Evolutionary conservation across 768 basidiomycete species (phyloP).

Genomic region (Phaffia australis): DNA sequence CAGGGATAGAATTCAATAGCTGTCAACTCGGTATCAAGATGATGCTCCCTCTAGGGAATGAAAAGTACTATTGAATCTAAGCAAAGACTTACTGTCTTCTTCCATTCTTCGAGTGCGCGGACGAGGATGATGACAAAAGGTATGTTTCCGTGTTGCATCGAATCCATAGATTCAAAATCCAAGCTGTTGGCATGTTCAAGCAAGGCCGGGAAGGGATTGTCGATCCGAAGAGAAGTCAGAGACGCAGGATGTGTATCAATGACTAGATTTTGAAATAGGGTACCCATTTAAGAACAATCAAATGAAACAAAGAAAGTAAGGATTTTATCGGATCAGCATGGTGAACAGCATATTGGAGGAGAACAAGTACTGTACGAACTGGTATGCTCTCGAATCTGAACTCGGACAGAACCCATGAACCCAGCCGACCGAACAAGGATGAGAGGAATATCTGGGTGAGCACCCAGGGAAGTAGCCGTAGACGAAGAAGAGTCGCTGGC

Average conservation of each 20-base stretch:
- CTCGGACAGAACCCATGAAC: conserved; percentile 75
- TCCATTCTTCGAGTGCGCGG: conserved; percentile 72
- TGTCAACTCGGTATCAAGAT: neutral
- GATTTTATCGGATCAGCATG: neutral
- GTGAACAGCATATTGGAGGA: neutral
- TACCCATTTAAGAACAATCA: neutral
- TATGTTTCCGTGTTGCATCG: conserved; percentile 77
- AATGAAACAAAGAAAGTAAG: neutral
- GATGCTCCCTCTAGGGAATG: too few relatives aligned
- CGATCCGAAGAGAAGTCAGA: conserved; percentile 63
- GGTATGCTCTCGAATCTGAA: conserved; percentile 80
- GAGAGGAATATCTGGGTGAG: conserved; percentile 46
- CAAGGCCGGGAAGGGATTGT: conserved; percentile 75
- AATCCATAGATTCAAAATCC: conserved; percentile 68
- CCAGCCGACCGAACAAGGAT: conserved; percentile 74
- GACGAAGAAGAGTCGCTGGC: conserved; percentile 27
- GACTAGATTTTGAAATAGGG: conserved; percentile 44
- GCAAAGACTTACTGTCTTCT: conserved; percentile 48
- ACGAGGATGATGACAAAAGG: conserved; percentile 85
- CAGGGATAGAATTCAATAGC: neutral
- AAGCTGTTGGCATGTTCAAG: conserved; percentile 59
- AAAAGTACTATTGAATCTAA: neutral
- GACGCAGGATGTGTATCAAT: conserved; percentile 70
- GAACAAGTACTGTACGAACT: conserved; percentile 44
- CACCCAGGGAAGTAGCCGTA: conserved; percentile 44